Evolutionary conservation across 345 rosid genomes (phyloP).

Genomic region (Sonneratia alba): DNA sequence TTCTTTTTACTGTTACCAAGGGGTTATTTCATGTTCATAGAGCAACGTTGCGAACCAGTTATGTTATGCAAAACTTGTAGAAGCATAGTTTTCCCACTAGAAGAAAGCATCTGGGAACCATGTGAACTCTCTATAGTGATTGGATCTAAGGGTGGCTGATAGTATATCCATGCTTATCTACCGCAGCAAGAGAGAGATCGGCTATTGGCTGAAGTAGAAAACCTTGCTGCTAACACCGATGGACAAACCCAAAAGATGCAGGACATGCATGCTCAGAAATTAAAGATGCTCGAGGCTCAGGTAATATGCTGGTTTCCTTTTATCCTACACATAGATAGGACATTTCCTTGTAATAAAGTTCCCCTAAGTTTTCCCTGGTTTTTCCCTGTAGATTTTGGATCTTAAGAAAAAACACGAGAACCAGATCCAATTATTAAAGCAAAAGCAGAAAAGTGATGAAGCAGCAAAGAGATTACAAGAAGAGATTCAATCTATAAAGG

Average conservation of each 20-base stretch:
- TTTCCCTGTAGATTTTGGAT: constrained; percentile 57
- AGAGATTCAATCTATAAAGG: constrained; percentile 91
- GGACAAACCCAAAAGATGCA: constrained; percentile 83
- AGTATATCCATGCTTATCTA: constrained; percentile 3
- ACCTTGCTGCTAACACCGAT: constrained; percentile 62
- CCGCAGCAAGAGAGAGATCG: constrained; percentile 91
- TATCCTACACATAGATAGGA: neutral
- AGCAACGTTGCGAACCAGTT: neutral
- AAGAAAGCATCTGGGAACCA: neutral
- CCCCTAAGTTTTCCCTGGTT: neutral
- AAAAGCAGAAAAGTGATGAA: constrained; percentile 93
- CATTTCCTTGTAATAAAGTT: neutral
- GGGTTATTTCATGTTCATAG: neutral
- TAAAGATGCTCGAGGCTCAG: constrained; percentile 83
- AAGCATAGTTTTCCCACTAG: neutral
- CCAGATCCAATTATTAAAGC: constrained; percentile 92
- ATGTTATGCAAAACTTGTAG: neutral
- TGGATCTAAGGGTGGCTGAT: neutral
- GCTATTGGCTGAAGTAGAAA: constrained; percentile 79
- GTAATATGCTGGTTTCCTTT: constrained; percentile 15
- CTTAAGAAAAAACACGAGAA: constrained; percentile 95
- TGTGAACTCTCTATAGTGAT: neutral
- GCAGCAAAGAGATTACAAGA: constrained; percentile 85
- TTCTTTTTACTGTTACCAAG: neutral
- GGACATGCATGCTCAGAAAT: constrained; percentile 72